Evolutionary conservation across 495 filamentous ascomycete species (phyloP).

Genomic region (Rhizodiscina lignyota): DNA sequence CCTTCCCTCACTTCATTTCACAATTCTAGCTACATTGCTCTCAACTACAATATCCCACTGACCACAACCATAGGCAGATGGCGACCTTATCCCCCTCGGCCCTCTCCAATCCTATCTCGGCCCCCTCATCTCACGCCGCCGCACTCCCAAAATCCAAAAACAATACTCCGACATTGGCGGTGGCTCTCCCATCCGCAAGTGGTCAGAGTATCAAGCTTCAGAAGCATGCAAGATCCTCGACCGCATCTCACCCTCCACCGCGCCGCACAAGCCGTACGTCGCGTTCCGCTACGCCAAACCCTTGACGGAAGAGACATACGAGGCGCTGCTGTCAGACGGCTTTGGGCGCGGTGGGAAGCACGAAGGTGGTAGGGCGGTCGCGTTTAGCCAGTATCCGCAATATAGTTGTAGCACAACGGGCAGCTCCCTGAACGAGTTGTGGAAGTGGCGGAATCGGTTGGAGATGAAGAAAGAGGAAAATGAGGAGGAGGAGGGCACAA

Average conservation of each 20-base stretch:
- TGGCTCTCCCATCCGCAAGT: conserved; percentile 91
- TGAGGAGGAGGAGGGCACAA: conserved; percentile 39
- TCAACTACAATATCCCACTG: conserved; percentile 4
- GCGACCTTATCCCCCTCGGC: conserved; percentile 89
- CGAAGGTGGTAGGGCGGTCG: conserved; percentile 81
- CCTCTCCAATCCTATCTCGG: conserved; percentile 83
- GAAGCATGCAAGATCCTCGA: conserved; percentile 97
- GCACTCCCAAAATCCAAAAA: conserved; percentile 88
- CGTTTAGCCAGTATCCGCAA: conserved; percentile 97
- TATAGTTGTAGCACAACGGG: conserved; percentile 99
- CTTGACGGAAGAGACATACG: conserved; percentile 86
- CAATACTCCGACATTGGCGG: conserved; percentile 94
- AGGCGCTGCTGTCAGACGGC: conserved; percentile 64
- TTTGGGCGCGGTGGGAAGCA: conserved; percentile 51
- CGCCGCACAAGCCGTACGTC: conserved; percentile 95
- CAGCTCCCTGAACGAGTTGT: conserved; percentile 88
- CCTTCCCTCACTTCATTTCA: too few species aligned
- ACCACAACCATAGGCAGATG: conserved; percentile 49
- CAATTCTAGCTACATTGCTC: conserved; percentile 1
- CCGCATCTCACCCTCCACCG: conserved; percentile 73
- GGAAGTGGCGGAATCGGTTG: conserved; percentile 83
- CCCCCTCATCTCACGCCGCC: conserved; percentile 63
- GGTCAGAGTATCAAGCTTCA: conserved; percentile 82
- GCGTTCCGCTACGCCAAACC: conserved; percentile 96
- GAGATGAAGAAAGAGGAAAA: conserved; percentile 48